Evolutionary conservation across 495 filamentous ascomycete genomes (phyloP), one percentile per base, ranked within the genome.

Genomic region (Hypoxylon fuscum): DNA sequence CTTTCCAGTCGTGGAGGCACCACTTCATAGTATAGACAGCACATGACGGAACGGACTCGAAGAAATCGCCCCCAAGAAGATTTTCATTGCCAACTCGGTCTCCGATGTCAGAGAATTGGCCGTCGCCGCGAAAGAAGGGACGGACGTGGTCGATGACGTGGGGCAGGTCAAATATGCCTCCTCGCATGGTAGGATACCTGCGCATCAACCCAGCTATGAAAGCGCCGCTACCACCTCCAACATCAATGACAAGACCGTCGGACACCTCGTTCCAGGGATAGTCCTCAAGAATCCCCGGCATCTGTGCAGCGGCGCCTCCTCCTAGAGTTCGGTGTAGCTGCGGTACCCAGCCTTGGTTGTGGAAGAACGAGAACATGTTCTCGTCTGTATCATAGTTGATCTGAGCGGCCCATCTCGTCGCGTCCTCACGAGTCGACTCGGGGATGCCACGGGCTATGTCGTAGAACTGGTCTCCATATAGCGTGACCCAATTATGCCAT

Each of bases 401-500:
- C 46, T 76, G 72, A 1, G 73, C 66, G 3, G 69, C 55, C 14
- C 14, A 35, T 2, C 37, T 11, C 50, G 22, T 4, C 90, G 74
- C 29, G 84, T 27, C 25, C 25, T 27, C 8, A 5, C n/a, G 11
- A 14, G 4, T 5, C 3, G 63, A 25, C 1, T 31, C 49, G 0
- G 72, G 73, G 12, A 76, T 67, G 8, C 70, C 69, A 12, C 65
- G 51, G 1, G 70, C 68, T 48, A 76, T 71, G 55, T 74, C 70
- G 55, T 76, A 76, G 59, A 74, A 74, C 40, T 74, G 54, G 32
- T 71, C 71, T 2, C 69, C 67, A 35, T 76, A 76, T 1, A 73
- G 49, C 3, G 65, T 31, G 1, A 73, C 68, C 73, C 72, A 76
- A 37, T 63, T 65, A 6, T 59, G 59, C 73, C 73, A 74, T 58